Conservation (phyloP, 768 basidiomycete species). For the Infundibulicybe gibba region DNA sequence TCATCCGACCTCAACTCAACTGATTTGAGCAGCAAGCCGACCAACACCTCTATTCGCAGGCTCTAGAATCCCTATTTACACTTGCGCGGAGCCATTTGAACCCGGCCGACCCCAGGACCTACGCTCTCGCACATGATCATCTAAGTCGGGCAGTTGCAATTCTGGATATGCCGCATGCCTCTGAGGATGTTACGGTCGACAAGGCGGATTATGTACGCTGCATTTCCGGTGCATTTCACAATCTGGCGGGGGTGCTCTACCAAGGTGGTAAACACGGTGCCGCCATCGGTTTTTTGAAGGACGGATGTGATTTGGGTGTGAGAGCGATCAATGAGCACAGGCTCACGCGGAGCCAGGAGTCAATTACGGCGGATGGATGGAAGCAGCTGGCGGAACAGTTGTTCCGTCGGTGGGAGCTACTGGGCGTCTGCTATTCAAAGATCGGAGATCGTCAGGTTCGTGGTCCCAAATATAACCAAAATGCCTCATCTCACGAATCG, state of each 20-base stretch:
- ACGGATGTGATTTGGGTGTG: constrained; percentile 54
- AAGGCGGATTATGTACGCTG: constrained; percentile 62
- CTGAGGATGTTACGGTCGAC: constrained; percentile 15
- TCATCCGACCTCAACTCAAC: constrained; percentile 14
- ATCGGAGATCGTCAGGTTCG: constrained; percentile 73
- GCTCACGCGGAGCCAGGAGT: background rate
- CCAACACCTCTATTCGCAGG: constrained; percentile 32
- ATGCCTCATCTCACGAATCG: constrained; percentile 1
- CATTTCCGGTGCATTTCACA: constrained; percentile 68
- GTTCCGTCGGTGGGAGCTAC: constrained; percentile 73
- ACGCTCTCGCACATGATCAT: constrained; percentile 40
- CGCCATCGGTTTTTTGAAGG: constrained; percentile 63
- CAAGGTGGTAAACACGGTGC: constrained; percentile 57
- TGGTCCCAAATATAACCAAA: background rate
- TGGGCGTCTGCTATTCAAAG: constrained; percentile 76
- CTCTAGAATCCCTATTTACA: constrained; percentile 52
- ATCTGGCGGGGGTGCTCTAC: constrained; percentile 67
- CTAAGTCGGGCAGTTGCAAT: constrained; percentile 40
- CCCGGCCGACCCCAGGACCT: constrained; percentile 39
- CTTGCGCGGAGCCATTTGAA: constrained; percentile 44
- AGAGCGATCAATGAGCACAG: constrained; percentile 35
- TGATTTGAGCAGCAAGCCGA: constrained; percentile 16
- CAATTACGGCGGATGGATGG: constrained; percentile 39
- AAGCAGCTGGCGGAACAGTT: constrained; percentile 60
- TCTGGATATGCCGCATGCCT: constrained; percentile 19